phyloP scores from a whole-genome alignment of 257 asterid species.

The Fraxinus anomala region DNA sequence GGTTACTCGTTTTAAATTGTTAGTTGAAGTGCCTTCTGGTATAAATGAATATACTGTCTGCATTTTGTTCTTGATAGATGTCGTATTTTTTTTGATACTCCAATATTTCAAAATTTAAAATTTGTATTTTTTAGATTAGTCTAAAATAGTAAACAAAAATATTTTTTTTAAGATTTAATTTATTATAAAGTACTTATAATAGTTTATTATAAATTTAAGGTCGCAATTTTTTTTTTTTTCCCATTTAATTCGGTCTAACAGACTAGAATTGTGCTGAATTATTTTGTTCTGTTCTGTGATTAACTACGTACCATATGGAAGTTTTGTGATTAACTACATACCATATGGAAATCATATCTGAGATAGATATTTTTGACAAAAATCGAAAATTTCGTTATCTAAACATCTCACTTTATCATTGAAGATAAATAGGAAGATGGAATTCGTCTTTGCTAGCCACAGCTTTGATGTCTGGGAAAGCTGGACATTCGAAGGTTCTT shows the following conservation, averaged over 20 bases:
- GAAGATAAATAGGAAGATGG: constrained; percentile 99
- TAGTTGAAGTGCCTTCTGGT: background rate
- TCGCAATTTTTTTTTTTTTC: too few species aligned
- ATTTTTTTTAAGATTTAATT: too few species aligned
- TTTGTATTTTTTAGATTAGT: too few species aligned
- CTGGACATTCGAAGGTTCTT: constrained; percentile 90
- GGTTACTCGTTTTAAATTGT: background rate
- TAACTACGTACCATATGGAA: background rate
- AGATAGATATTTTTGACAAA: background rate
- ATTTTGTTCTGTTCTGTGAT: too few species aligned
- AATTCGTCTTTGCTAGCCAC: constrained; percentile 92
- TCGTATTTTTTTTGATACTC: too few species aligned
- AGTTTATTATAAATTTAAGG: too few species aligned
- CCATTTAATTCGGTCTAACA: too few species aligned
- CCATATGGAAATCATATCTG: constrained; percentile 3
- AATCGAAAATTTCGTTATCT: background rate
- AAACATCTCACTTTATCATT: constrained; percentile 24
- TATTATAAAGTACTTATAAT: too few species aligned
- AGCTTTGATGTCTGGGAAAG: constrained; percentile 99
- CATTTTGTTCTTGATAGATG: background rate
- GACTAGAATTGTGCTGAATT: too few species aligned
- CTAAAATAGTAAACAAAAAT: too few species aligned
- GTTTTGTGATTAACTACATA: background rate
- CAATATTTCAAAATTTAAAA: too few species aligned
- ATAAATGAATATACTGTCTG: background rate